Percentiles rank a stretch among this genome's conserved stretches.
Evolutionary conservation across 768 basidiomycete species (phyloP).

Genomic region (Xanthoconium purpureum): DNA sequence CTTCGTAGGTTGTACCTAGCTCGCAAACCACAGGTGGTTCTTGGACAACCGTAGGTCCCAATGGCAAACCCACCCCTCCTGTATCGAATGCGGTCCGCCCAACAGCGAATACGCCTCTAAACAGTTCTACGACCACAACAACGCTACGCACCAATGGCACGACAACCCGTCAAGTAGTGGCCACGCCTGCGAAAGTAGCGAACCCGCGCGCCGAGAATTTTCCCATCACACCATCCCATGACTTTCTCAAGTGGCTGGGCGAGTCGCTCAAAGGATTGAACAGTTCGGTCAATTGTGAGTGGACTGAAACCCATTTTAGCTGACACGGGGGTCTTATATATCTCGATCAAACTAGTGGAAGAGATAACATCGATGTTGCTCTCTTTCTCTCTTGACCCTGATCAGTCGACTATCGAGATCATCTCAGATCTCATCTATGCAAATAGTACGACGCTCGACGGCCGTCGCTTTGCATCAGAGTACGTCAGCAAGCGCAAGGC

Average conservation of each 20-base stretch:
- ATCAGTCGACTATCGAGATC: conserved; percentile 78
- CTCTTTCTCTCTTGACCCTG: conserved; percentile 89
- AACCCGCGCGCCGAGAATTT: conserved; percentile 55
- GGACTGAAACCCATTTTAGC: not conserved
- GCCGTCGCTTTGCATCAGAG: conserved; percentile 90
- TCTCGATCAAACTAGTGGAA: conserved; percentile 61
- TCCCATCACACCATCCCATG: conserved; percentile 70
- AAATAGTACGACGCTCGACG: conserved; percentile 92
- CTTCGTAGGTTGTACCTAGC: conserved; percentile 32
- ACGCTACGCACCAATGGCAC: conserved; percentile 39
- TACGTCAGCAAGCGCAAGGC: conserved; percentile 84
- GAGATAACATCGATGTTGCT: conserved; percentile 96
- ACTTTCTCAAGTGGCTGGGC: conserved; percentile 90
- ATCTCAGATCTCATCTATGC: conserved; percentile 95
- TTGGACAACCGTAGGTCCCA: conserved; percentile 86
- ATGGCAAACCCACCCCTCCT: conserved; percentile 54
- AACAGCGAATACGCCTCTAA: conserved; percentile 30
- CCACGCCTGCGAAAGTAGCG: conserved; percentile 30
- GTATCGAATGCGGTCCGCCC: conserved; percentile 34
- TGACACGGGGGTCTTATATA: conserved; percentile 14
- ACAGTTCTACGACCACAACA: conserved; percentile 28
- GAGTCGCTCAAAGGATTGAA: conserved; percentile 76
- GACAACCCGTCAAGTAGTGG: conserved; percentile 36
- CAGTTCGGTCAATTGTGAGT: conserved; percentile 53
- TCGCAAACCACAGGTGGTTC: conserved; percentile 45